These are phyloP conservation scores for Apiospora malaysiana DNA, from an alignment of 2,329 filamentous ascomycete species.

Conservation along the genomic window DNA sequence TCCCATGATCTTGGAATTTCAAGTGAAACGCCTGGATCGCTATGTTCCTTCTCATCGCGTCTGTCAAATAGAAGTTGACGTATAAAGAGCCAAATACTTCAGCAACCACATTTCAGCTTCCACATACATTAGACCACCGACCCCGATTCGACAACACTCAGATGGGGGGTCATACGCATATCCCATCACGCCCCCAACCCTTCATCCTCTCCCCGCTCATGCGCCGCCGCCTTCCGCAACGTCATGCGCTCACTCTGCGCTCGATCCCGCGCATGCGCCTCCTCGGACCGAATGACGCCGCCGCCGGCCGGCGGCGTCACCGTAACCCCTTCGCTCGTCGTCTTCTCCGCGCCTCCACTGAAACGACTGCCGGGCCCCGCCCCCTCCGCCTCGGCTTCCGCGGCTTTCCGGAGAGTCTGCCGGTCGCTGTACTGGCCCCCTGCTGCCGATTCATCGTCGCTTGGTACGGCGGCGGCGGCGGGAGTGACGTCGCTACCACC, in stretches of 20 bases:
- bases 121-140: too few species aligned
- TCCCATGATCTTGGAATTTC: too few species aligned
- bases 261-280: neutral
- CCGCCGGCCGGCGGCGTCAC: neutral
- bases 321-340: neutral
- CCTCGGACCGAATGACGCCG: neutral
- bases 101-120: too few species aligned
- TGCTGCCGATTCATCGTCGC: too few species aligned
- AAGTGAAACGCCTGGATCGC: too few species aligned
- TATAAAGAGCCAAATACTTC: too few species aligned
- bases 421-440: neutral
- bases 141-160: too few species aligned
- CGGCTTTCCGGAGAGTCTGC: neutral
- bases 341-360: neutral
- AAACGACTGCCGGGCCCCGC: neutral
- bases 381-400: neutral
- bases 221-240: neutral
- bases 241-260: neutral
- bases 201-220: neutral
- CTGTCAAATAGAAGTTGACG: too few species aligned
- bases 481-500: neutral
- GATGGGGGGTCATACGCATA: too few species aligned
- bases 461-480: too few species aligned
- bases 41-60: too few species aligned
- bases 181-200: slow-evolving; percentile 2